Base-by-base conservation (phyloP, 164 flowering plant species). In the Vitis labrusca region DNA sequence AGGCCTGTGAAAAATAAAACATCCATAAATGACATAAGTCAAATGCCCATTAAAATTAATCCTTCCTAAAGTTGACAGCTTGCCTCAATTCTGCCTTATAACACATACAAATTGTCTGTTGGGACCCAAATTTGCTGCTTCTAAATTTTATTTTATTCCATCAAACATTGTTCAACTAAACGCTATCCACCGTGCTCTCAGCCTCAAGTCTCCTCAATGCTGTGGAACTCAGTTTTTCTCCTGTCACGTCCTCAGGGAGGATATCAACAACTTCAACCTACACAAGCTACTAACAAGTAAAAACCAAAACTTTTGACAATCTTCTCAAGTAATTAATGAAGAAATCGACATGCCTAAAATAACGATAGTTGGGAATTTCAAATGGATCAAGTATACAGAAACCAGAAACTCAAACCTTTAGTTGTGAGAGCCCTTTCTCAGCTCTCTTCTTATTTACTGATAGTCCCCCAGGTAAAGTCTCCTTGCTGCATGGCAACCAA, bases 201-300 rank as follows among this genome's bases (percentile, higher is more conserved):
- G 90, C 94, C 71, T 90, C 96, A 16, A 88, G 82, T 76, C 77
- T 87, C 76, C 97, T 83, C 64, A 90, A 75, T 15, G 88, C 64
- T 0, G 89, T 77, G 5, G 98, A 94, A 73, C 98, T 94, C 68
- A 94, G 62, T 74, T 90, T 94, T 10, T 83, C 83, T 60, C 86
- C 92, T 64, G 80, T 73, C 0, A 82, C 74, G 76, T 72, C 88
- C 68, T 80, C 94, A 15, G 90, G 72, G n/a, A 90, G 74, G 63
- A 92, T 74, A 79, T 92, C 94, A 27, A 94, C 92, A 29, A 89
- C 97, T 85, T 89, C 98, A 70, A 94, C 77, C 98, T 94, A 83
- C 77, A 80, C 4, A 65, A 3, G 7, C 53, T 10, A 37, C 17
- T 37, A 37, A 12, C 15, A 52, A 49, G 50, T 37, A 37, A 37